A percentile compares a stretch with the other conserved stretches of the same genome.
These are phyloP conservation scores for Lycium barbarum DNA, from an alignment of 257 asterid species.

Conservation along the genomic window DNA sequence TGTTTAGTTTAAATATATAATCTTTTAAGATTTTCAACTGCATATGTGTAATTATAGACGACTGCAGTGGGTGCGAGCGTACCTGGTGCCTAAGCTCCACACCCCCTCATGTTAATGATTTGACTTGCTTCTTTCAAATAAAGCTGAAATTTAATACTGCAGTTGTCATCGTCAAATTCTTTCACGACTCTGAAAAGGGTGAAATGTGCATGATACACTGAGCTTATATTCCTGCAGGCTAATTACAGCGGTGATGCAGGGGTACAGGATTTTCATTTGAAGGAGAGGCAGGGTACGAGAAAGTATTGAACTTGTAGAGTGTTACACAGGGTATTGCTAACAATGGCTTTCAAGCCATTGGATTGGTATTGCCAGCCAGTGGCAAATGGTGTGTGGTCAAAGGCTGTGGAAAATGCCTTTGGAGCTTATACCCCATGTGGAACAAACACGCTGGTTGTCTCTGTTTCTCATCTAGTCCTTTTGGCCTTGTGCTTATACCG, in stretches of 20 bases:
- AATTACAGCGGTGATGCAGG: neutral
- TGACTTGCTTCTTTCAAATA: neutral
- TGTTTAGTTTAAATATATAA: neutral
- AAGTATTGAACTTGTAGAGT: slow-evolving; percentile 36
- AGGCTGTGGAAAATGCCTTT: slow-evolving; percentile 79
- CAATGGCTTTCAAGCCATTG: slow-evolving; percentile 77
- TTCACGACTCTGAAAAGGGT: neutral
- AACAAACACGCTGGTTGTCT: slow-evolving; percentile 71
- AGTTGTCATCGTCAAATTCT: neutral
- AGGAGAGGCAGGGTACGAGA: neutral
- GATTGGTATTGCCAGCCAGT: slow-evolving; percentile 90
- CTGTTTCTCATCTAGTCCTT: slow-evolving; percentile 72
- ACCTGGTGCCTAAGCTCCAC: neutral
- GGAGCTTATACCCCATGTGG: slow-evolving; percentile 95
- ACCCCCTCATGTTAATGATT: neutral
- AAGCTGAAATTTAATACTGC: neutral
- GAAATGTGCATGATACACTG: neutral
- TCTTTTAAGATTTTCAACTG: neutral
- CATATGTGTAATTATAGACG: neutral
- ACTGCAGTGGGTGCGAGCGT: neutral
- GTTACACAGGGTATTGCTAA: slow-evolving; percentile 32
- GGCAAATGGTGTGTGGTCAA: slow-evolving; percentile 76
- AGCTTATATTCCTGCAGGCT: slow-evolving; percentile 24
- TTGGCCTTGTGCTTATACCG: slow-evolving; percentile 70
- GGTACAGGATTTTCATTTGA: neutral